phyloP scores from a whole-genome alignment of 768 basidiomycete species.

The Amanita thiersii region DNA sequence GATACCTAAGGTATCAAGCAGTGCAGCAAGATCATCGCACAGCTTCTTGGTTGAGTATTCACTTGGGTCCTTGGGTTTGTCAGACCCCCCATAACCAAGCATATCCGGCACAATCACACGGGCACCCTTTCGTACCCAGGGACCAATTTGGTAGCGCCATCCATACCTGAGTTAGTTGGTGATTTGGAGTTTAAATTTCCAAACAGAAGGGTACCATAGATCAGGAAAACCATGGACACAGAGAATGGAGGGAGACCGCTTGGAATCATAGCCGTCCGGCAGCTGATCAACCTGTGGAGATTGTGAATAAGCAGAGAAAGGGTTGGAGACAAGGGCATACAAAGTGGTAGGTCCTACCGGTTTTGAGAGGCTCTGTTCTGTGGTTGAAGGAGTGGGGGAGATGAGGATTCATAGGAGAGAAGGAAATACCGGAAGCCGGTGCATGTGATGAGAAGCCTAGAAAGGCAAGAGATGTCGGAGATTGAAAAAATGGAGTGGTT shows the following conservation, averaged over 20 bases:
- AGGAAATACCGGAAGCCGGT: too few species aligned
- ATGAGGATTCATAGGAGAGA: too few species aligned
- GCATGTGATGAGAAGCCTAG: too few species aligned
- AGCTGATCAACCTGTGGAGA: conserved; percentile 43
- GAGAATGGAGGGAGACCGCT: conserved; percentile 44
- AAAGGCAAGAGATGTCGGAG: too few species aligned
- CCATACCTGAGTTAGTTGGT: conserved; percentile 46
- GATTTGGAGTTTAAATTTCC: neutral
- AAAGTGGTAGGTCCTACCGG: conserved; percentile 62
- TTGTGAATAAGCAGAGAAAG: neutral
- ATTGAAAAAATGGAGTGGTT: conserved; percentile 9
- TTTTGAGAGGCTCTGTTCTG: conserved; percentile 39
- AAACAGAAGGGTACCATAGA: conserved; percentile 23
- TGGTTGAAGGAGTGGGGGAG: too few species aligned
- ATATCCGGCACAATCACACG: conserved; percentile 57
- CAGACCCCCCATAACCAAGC: conserved; percentile 61
- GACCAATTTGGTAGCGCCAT: conserved; percentile 67
- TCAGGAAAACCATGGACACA: conserved; percentile 82
- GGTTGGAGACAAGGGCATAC: conserved; percentile 20
- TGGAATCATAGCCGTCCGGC: conserved; percentile 34
- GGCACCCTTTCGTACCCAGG: conserved; percentile 55
- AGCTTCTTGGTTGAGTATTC: conserved; percentile 56
- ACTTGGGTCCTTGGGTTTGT: conserved; percentile 45
- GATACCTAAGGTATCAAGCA: conserved; percentile 50
- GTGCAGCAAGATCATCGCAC: conserved; percentile 53